Base-by-base conservation (phyloP, 2,329 filamentous ascomycete genomes). In the Aspergillus felis region DNA sequence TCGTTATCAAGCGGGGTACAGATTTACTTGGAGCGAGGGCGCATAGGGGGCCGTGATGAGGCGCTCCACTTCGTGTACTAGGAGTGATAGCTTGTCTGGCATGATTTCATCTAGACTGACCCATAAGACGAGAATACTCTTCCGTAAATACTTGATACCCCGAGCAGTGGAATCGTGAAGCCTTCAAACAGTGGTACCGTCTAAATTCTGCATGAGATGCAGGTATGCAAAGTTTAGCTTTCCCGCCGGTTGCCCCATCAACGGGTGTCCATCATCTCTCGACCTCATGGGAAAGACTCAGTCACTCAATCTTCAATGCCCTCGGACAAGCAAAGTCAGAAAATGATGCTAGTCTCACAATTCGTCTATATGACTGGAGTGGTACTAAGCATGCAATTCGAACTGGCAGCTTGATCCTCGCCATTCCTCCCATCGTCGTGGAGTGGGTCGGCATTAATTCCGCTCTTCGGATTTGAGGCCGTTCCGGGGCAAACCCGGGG, bases 21-120 rank as follows among this genome's bases (percentile, higher is more conserved):
- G 27, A 61, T 72, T 65, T 69, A 82, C 81, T 66, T 78, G 76
- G 47, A 83, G 70, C 28, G 77, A 79, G 17, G 80, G 76, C n/a
- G 78, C 76, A 61, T 82, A 84, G 24, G 77, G 75, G 35, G 79
- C 76, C 6, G 75, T 74, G 44, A 82, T 70, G 46, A 82, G 68
- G 47, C 78, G 77, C 57, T 77, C 73, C 57, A 83, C 64, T 66
- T 82, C 79, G 20, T 66, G 62, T 29, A 73, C 66, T 22, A 82
- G 54, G 6, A 57, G 51, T 46, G 38, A 27, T 4, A 66, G 27
- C 24, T 56, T 58, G 20, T 69, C 66, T 25, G 58, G 32, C 70
- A 76, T 76, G 52, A 28, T 51, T 56, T 32, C 53, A 51, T 49
- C 48, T 51, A 50, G 22, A 24, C 9, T 24, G n/a, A 22, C 29